Evolutionary conservation across 208 protist species (phyloP).

Genomic region (Porcisia deanei): DNA sequence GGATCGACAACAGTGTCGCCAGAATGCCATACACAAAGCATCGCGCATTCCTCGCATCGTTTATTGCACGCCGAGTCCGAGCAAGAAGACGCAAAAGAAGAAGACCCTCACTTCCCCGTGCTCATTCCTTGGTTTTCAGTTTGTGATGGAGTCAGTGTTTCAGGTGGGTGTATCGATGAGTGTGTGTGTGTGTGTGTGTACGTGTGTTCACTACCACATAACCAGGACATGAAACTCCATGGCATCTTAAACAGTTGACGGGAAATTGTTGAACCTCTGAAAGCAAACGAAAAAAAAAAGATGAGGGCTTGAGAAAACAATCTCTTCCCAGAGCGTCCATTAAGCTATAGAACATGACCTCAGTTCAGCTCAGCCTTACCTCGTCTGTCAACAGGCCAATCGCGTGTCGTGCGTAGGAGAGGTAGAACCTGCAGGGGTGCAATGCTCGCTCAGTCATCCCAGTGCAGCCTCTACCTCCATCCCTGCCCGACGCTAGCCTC

Average conservation of each 20-base stretch:
- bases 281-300: conserved; percentile 2
- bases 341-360: not conserved
- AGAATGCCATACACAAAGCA: not conserved
- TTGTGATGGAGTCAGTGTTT: conserved; percentile 1
- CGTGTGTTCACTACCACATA: not conserved
- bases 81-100: not conserved
- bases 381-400: no score
- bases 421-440: no score
- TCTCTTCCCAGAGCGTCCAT: not conserved
- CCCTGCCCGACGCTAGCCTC: no score
- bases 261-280: not conserved
- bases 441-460: no score
- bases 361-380: not conserved
- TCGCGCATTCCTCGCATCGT: not conserved
- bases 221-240: not conserved
- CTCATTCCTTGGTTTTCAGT: not conserved
- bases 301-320: conserved; percentile 5
- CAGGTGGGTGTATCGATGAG: not conserved
- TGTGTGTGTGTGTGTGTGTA: not conserved
- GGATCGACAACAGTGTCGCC: not conserved
- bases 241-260: not conserved
- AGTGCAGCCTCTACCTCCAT: no score
- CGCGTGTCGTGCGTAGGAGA: no score
- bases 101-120: not conserved
- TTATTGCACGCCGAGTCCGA: not conserved